These are phyloP conservation scores for Suhomyces bolitotheri DNA, from an alignment of 1,139 yeast species.

Conservation along the genomic window DNA sequence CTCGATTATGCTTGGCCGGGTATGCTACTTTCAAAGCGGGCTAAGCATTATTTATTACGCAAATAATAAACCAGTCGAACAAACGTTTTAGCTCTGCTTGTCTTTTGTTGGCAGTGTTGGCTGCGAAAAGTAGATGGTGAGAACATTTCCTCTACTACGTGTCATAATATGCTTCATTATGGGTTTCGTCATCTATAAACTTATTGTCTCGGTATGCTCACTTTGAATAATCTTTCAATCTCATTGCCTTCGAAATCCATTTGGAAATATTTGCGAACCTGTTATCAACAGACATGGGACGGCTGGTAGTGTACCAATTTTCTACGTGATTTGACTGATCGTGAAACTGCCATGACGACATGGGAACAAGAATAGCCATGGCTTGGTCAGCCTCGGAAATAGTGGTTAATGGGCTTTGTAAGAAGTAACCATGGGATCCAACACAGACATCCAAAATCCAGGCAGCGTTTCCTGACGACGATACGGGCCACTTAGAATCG, in stretches of 20 bases:
- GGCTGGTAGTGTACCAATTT: slow-evolving; percentile 9
- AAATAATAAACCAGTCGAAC: background rate
- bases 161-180: no score
- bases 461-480: slow-evolving; percentile 7
- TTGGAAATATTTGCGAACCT: slow-evolving; percentile 1
- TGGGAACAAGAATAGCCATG: slow-evolving; percentile 10
- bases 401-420: slow-evolving; percentile 8
- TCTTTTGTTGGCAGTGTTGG: no score
- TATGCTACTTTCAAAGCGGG: no score
- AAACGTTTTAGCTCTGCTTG: no score
- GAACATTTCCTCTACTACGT: no score
- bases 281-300: slow-evolving; percentile 2
- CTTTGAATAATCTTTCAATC: slow-evolving; percentile 8
- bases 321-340: slow-evolving; percentile 9
- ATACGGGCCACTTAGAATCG: slow-evolving; percentile 9
- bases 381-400: slow-evolving; percentile 10
- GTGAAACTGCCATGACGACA: slow-evolving; percentile 12
- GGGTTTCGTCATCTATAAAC: no score
- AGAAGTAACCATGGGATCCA: slow-evolving; percentile 9
- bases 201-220: no score
- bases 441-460: slow-evolving; percentile 10
- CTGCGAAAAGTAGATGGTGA: no score
- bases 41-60: no score
- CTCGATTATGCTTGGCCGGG: no score
- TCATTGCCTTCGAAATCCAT: slow-evolving; percentile 9